Evolutionary conservation across 106 monocot species (phyloP).

Genomic region (Dioscorea zingiberensis): DNA sequence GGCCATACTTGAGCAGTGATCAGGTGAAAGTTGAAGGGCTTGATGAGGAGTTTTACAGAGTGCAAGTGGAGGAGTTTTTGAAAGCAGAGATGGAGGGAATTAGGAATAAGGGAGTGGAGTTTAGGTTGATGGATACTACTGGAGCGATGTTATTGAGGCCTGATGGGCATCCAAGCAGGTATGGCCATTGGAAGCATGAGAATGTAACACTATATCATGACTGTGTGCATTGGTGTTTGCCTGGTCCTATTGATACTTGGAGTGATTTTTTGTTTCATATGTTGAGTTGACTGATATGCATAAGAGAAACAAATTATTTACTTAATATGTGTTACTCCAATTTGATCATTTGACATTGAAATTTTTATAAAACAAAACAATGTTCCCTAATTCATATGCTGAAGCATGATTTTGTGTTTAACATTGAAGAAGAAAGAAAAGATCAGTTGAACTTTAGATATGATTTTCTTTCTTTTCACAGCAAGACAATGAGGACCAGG

Average conservation of each 20-base stretch:
- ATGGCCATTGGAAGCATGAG: conserved; percentile 37
- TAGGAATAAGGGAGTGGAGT: conserved; percentile 23
- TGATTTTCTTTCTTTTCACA: too few species aligned
- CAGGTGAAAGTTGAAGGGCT: conserved; percentile 15
- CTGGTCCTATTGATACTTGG: conserved; percentile 63
- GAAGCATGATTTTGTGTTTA: too few species aligned
- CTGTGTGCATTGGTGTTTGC: conserved; percentile 80
- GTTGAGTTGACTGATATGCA: not conserved
- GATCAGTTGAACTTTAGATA: too few species aligned
- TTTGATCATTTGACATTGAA: too few species aligned
- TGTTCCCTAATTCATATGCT: too few species aligned
- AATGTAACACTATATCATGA: conserved; percentile 40
- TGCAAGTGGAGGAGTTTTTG: conserved; percentile 35
- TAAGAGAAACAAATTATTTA: too few species aligned
- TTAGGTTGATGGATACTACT: conserved; percentile 40
- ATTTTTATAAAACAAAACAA: too few species aligned
- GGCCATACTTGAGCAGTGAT: conserved; percentile 25
- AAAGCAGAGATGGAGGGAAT: conserved; percentile 25
- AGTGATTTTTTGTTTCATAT: conserved; percentile 49
- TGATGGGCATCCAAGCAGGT: conserved; percentile 58
- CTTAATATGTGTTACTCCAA: too few species aligned
- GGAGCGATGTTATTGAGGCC: conserved; percentile 41
- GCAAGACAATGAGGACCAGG: too few species aligned
- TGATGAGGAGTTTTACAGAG: conserved; percentile 29
- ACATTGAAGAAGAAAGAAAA: too few species aligned